Base-by-base conservation (phyloP, 2,329 filamentous ascomycete species). In the Tolypocladium guangdongense region DNA sequence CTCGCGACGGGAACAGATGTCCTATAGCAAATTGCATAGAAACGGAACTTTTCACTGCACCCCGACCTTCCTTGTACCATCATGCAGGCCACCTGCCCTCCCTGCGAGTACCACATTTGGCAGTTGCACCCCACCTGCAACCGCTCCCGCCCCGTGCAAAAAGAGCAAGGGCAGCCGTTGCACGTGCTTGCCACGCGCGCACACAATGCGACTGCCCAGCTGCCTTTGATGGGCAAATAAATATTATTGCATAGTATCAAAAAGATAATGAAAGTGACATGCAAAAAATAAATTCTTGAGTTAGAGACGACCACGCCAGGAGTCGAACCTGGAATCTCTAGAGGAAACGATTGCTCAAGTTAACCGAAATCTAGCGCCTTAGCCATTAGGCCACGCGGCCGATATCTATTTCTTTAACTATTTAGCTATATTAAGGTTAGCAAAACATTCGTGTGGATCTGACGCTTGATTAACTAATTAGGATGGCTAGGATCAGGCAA, bases 251-350 rank as follows among this genome's bases (percentile, higher is more conserved):
- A 14, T 2, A 8, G 5, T n/a, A 30, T 32, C 16, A 38, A 50
- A 54, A 35, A 39, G 12, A 35, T 11, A n/a, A 18, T n/a, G 14
- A 14, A 30, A n/a, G n/a, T n/a, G n/a, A n/a, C n/a, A n/a, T n/a
- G n/a, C n/a, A n/a, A 52, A 45, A 16, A 7, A 14, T 36, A n/a
- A 53, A 55, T 18, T n/a, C 43, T 32, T 46, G 43, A 46, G 43
- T 11, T 11, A 57, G 55, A 54, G 2, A 43, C 66, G 69, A 71
- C 69, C 69, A 68, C 69, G 67, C 66, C 68, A 71, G 69, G 69
- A 71, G 63, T 71, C 68, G 68, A 70, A 70, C 68, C 69, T 70
- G 68, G 66, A 71, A 69, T 70, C 69, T 71, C 66, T 66, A 71
- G 68, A 71, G 69, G 32, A 37, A 22, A 62, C 55, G 54, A 52